Base-by-base conservation (phyloP, 306 rosid species). In the Rosa rugosa region DNA sequence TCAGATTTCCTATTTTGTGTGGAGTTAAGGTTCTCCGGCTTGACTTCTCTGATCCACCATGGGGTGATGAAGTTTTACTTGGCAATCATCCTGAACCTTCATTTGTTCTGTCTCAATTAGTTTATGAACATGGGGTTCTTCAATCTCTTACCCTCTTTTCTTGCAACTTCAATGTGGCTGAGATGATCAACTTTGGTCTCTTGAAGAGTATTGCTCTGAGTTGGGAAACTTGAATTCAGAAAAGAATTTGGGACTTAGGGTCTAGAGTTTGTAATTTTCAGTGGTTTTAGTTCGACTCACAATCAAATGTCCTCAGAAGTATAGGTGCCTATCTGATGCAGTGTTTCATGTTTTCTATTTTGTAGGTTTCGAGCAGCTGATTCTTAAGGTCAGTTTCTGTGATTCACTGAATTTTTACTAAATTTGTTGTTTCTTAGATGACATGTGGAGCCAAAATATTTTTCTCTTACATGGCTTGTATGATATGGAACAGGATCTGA, bases 1-100 rank as follows among this genome's bases (percentile, higher is more conserved):
- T 85, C 65, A 46, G 31, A n/a, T 85, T 85, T 11, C 69, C 82
- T 6, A 3, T 72, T 6, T 11, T 8, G 2, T 82, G 5, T 57
- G 60, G 77, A 0, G 88, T 79, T 6, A 73, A 79, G 50, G 60
- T 3, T 5, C 23, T 85, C 44, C 74, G 54, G 72, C 71, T 85
- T 56, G 86, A 82, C 62, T 85, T 85, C 40, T 82, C 86, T 0
- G 70, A 80, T 46, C 84, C 84, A n/a, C 1, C 47, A n/a, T 76
- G 80, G 84, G 67, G 80, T 76, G 59, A 49, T 16, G 67, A 76
- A 36, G 17, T 59, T 1, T 18, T 23, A 27, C 16, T 57, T 3
- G 16, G 31, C 7, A 18, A 1, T 9, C 1, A 47, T 8, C 56
- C 6, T 10, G 41, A 20, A 18, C 41, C 22, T 47, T 27, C 23